Conservation (phyloP, 176 grass and related monocot genomes). For the Bothriochloa decipiens region DNA sequence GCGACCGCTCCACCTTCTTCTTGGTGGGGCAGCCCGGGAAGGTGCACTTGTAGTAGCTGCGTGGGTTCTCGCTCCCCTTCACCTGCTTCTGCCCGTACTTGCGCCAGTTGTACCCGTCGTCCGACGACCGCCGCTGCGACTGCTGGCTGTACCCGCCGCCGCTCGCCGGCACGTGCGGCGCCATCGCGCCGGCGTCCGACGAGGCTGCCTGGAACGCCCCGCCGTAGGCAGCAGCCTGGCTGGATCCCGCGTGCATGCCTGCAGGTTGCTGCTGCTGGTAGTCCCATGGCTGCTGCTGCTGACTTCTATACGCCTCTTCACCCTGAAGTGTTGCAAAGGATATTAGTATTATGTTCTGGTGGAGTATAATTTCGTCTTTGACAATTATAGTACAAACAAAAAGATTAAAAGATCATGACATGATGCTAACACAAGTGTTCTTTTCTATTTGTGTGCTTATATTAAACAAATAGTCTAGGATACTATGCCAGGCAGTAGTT, state of each 20-base stretch:
- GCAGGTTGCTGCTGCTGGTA: slow-evolving; percentile 44
- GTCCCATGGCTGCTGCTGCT: slow-evolving; percentile 49
- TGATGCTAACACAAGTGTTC: background rate
- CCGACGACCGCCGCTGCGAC: slow-evolving; percentile 60
- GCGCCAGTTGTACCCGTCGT: slow-evolving; percentile 97
- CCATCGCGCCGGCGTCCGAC: slow-evolving; percentile 26
- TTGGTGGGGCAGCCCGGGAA: slow-evolving; percentile 88
- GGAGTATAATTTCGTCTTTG: slow-evolving; percentile 10
- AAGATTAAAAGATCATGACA: slow-evolving; percentile 36
- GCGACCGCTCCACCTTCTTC: slow-evolving; percentile 94
- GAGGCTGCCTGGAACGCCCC: slow-evolving; percentile 49
- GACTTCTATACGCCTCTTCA: slow-evolving; percentile 42
- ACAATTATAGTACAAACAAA: slow-evolving; percentile 27
- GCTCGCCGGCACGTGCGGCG: slow-evolving; percentile 3
- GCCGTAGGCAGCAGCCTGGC: slow-evolving; percentile 36
- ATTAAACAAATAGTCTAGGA: background rate
- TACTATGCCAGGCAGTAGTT: background rate
- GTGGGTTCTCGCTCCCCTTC: slow-evolving; percentile 94
- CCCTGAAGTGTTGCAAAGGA: slow-evolving; percentile 36
- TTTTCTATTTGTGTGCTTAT: slow-evolving; percentile 26
- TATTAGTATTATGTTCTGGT: background rate
- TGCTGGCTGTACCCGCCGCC: slow-evolving; percentile 45
- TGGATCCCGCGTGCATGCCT: slow-evolving; percentile 48
- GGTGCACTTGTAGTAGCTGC: slow-evolving; percentile 99
- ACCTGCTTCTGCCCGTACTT: slow-evolving; percentile 99